These are phyloP conservation scores for Zangia roseola DNA, from an alignment of 768 basidiomycete genomes.

Conservation along the genomic window DNA sequence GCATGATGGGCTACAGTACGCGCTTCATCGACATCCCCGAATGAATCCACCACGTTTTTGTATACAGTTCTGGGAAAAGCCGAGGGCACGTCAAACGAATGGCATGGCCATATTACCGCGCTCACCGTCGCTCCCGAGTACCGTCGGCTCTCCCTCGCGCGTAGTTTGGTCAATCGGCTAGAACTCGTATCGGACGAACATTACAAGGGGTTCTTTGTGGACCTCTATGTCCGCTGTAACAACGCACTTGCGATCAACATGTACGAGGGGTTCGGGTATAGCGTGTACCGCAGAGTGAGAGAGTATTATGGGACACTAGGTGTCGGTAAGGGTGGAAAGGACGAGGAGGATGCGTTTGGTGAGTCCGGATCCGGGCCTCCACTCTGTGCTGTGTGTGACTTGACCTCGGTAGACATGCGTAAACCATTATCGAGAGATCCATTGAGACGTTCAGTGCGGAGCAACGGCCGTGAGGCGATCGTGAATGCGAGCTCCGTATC, in stretches of 20 bases:
- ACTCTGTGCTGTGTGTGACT: neutral
- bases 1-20: conserved; percentile 93
- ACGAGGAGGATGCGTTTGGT: conserved; percentile 93
- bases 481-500: conserved; percentile 45
- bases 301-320: conserved; percentile 88
- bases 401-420: conserved; percentile 53
- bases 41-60: neutral
- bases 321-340: conserved; percentile 69
- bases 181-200: conserved; percentile 81
- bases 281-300: conserved; percentile 84
- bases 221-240: conserved; percentile 91
- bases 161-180: conserved; percentile 82
- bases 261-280: conserved; percentile 93
- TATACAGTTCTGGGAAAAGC: conserved; percentile 88
- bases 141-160: conserved; percentile 83
- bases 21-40: conserved; percentile 1
- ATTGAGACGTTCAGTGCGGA: conserved; percentile 60
- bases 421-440: conserved; percentile 69
- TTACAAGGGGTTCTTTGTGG: conserved; percentile 88
- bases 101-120: conserved; percentile 95
- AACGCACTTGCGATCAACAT: conserved; percentile 83
- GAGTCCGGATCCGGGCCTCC: conserved; percentile 30
- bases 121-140: conserved; percentile 93
- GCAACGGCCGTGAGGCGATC: conserved; percentile 72
- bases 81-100: conserved; percentile 71